Conservation (phyloP, 352 stramenopile species). For the Thraustochytrium striatum region DNA sequence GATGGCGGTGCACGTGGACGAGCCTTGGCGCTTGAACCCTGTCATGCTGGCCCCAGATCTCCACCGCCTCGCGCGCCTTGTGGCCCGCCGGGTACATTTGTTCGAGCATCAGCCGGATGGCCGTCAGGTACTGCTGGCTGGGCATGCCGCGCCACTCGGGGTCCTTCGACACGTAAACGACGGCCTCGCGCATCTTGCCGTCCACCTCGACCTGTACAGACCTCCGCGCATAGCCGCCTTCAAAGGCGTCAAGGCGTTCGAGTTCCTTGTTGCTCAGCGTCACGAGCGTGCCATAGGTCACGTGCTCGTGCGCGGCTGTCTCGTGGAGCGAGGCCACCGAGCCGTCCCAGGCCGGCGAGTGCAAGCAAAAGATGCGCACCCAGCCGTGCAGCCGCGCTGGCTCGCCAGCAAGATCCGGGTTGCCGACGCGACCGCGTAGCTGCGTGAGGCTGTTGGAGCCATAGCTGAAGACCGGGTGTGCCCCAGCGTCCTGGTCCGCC, state of each 20-base stretch:
- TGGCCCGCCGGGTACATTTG: neutral
- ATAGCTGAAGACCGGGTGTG: constrained; percentile 16
- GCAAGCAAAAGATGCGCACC: constrained; percentile 17
- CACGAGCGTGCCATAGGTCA: neutral
- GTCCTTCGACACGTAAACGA: neutral
- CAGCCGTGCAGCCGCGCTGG: neutral
- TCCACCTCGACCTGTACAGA: neutral
- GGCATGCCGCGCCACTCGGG: neutral
- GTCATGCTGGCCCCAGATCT: neutral
- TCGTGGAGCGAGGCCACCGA: neutral
- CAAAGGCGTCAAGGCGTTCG: neutral
- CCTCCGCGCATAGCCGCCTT: neutral
- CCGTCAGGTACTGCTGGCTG: neutral
- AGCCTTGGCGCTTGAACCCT: neutral
- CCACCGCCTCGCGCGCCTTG: neutral
- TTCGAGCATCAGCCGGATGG: neutral
- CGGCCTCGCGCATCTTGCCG: neutral
- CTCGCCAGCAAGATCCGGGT: neutral
- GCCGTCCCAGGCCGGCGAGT: neutral
- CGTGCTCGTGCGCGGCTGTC: neutral
- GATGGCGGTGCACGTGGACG: neutral
- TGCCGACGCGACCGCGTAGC: neutral
- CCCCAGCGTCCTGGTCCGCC: too few species aligned
- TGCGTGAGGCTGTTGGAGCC: constrained; percentile 26
- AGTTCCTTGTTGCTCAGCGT: neutral